A percentile compares a stretch with the other conserved stretches of the same genome.
Evolutionary conservation across 768 basidiomycete species (phyloP).

Genomic region (Daedaleopsis sinensis): DNA sequence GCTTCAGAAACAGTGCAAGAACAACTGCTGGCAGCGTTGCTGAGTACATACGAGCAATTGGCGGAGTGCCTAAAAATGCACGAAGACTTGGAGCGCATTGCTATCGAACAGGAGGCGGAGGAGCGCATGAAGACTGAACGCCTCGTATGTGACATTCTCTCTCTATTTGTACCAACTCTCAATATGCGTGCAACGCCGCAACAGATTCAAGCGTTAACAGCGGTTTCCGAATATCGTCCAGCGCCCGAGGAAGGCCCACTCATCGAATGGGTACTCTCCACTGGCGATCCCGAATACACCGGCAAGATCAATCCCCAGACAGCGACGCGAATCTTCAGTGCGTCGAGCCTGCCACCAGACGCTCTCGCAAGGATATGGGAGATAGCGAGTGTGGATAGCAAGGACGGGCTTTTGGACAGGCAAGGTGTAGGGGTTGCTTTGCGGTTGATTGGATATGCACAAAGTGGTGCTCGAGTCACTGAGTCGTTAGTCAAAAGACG

Average conservation of each 20-base stretch:
- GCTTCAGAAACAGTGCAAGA: conserved; percentile 61
- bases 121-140: conserved; percentile 24
- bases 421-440: conserved; percentile 61
- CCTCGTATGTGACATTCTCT: conserved; percentile 13
- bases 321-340: conserved; percentile 59
- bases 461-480: conserved; percentile 48
- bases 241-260: conserved; percentile 37
- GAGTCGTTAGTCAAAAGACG: conserved; percentile 47
- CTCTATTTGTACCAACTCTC: no score
- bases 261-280: conserved; percentile 35
- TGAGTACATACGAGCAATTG: conserved; percentile 73
- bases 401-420: conserved; percentile 51
- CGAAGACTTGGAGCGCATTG: conserved; percentile 73
- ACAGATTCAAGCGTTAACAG: conserved; percentile 15
- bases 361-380: conserved; percentile 66
- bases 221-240: conserved; percentile 20
- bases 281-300: conserved; percentile 44
- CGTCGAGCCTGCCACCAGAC: conserved; percentile 55
- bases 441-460: conserved; percentile 67
- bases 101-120: conserved; percentile 46
- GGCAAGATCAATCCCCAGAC: conserved; percentile 52
- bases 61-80: conserved; percentile 69
- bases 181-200: background rate
- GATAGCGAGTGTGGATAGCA: conserved; percentile 60
- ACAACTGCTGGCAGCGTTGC: conserved; percentile 67